Percentiles rank a stretch among this genome's conserved stretches.
Evolutionary conservation across 1,284 basidiomycete genomes (phyloP).

Genomic region (Malassezia sp.): DNA sequence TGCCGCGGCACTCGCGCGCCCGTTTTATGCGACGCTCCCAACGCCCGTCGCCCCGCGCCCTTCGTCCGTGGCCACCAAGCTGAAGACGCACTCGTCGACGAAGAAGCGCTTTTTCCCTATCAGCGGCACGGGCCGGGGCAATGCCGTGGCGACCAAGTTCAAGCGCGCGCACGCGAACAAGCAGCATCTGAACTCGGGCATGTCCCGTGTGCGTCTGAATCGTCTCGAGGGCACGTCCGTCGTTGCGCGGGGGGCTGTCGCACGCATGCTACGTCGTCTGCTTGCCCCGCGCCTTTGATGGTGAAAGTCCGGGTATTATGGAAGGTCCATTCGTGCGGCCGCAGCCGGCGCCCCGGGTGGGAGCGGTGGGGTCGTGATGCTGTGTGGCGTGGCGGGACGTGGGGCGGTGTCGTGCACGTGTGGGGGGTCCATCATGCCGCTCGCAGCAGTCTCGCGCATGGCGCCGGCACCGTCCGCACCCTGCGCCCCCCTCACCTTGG

Average conservation of each 20-base stretch:
- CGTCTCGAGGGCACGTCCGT: constrained; percentile 24
- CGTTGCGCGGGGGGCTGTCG: constrained; percentile 23
- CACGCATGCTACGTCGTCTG: constrained; percentile 28
- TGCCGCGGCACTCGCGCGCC: no score
- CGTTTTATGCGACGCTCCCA: no score
- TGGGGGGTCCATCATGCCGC: no score
- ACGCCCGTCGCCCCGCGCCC: constrained; percentile 1
- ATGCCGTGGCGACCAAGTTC: constrained; percentile 21
- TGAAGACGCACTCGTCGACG: constrained; percentile 30
- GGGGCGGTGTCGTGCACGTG: no score
- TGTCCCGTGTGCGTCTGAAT: constrained; percentile 30
- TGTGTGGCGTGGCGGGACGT: no score
- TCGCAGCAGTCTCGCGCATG: no score
- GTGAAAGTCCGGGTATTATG: no score
- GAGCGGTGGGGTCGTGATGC: no score
- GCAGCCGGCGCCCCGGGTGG: no score
- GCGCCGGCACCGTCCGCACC: background rate
- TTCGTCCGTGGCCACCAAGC: constrained; percentile 9
- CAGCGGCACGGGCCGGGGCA: constrained; percentile 23
- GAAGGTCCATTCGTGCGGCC: background rate
- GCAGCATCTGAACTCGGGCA: constrained; percentile 32
- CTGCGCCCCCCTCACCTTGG: background rate
- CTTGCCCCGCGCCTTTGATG: constrained; percentile 25
- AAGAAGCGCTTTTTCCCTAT: constrained; percentile 34
- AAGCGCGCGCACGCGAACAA: constrained; percentile 28